phyloP scores from a whole-genome alignment of 2,329 filamentous ascomycete species.

The Blastomyces silverae region DNA sequence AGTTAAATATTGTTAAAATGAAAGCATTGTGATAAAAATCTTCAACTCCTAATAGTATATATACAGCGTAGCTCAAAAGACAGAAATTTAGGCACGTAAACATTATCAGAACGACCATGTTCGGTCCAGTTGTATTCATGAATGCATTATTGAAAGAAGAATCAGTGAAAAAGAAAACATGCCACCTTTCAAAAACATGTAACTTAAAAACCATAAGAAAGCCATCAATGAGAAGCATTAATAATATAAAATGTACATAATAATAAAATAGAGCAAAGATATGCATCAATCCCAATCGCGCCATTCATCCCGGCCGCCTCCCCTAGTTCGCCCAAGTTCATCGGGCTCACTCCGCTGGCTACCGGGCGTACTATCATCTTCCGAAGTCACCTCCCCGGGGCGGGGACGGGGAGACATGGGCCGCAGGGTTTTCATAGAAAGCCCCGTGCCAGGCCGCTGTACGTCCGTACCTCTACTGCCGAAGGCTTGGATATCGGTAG shows the following conservation, averaged over 20 bases:
- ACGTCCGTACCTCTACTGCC: constrained; percentile 2
- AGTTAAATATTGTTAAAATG: neutral
- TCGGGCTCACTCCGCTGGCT: constrained; percentile 14
- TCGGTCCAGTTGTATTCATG: neutral
- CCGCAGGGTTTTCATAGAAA: constrained; percentile 40
- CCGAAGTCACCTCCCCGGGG: constrained; percentile 33
- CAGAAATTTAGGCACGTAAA: neutral
- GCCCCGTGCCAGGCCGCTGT: constrained; percentile 34
- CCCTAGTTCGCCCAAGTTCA: constrained; percentile 9
- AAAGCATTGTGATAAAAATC: neutral
- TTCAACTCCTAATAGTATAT: neutral
- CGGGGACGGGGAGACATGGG: constrained; percentile 36
- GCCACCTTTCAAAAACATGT: neutral
- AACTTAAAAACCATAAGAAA: neutral
- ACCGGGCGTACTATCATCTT: constrained; percentile 23
- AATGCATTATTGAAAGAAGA: neutral
- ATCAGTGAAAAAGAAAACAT: neutral
- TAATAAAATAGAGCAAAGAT: neutral
- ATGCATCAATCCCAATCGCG: constrained; percentile 36
- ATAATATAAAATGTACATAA: constrained; percentile 8
- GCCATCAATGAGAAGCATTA: neutral
- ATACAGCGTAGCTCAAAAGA: neutral
- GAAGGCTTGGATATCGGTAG: constrained; percentile 1
- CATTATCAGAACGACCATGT: neutral
- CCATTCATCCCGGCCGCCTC: constrained; percentile 33